phyloP scores from a whole-genome alignment of 2,329 filamentous ascomycete genomes.

The Pseudogymnoascus sp. region DNA sequence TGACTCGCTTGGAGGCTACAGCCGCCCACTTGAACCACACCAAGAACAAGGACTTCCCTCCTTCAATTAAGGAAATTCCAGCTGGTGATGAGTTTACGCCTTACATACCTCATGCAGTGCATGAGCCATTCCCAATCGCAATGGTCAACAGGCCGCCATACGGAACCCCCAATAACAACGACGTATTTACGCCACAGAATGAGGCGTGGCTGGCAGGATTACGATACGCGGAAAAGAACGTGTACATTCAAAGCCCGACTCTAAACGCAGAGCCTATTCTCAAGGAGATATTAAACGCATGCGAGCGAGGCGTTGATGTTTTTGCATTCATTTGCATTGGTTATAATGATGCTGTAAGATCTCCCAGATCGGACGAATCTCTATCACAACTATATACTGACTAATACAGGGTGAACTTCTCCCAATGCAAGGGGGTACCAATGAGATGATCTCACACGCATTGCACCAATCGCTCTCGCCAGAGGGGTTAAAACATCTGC shows the following conservation, averaged over 20 bases:
- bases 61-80: slow-evolving; percentile 45
- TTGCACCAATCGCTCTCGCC: slow-evolving; percentile 49
- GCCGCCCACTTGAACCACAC: slow-evolving; percentile 61
- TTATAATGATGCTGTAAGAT: slow-evolving; percentile 61
- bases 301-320: slow-evolving; percentile 60
- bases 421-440: slow-evolving; percentile 67
- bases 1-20: slow-evolving; percentile 51
- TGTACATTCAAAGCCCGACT: slow-evolving; percentile 76
- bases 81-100: slow-evolving; percentile 56
- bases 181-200: slow-evolving; percentile 63
- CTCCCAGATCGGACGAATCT: slow-evolving; percentile 1
- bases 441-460: slow-evolving; percentile 60
- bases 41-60: slow-evolving; percentile 43
- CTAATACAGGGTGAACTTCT: slow-evolving; percentile 59
- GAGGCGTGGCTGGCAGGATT: slow-evolving; percentile 66
- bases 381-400: slow-evolving; percentile 8
- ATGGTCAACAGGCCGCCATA: slow-evolving; percentile 64
- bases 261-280: slow-evolving; percentile 65
- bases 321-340: slow-evolving; percentile 68
- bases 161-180: slow-evolving; percentile 54
- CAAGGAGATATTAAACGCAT: slow-evolving; percentile 54
- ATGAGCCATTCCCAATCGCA: slow-evolving; percentile 60
- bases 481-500: slow-evolving; percentile 42
- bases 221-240: slow-evolving; percentile 50
- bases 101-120: slow-evolving; percentile 49